These are phyloP conservation scores for Cajanus cajan DNA, from an alignment of 306 rosid genomes.

Conservation along the genomic window DNA sequence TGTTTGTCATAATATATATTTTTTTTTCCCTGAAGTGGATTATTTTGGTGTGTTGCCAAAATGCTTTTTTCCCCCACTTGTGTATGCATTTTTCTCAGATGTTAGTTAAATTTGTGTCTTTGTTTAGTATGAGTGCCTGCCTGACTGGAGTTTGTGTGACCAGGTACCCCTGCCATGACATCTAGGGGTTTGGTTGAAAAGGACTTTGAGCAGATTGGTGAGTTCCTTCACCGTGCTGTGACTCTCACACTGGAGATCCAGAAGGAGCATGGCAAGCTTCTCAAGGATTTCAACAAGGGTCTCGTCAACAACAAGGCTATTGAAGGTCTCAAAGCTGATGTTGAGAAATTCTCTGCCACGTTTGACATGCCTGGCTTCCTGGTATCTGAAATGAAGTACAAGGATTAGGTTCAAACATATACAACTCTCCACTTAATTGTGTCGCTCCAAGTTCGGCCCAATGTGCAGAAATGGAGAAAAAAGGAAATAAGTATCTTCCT, in stretches of 20 bases:
- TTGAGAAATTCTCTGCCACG: slow-evolving; percentile 75
- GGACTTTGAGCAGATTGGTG: slow-evolving; percentile 93
- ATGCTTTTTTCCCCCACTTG: neutral
- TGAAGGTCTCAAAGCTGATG: slow-evolving; percentile 74
- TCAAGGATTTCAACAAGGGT: slow-evolving; percentile 98
- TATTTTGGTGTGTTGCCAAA: neutral
- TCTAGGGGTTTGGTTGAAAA: slow-evolving; percentile 92
- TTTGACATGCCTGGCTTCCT: slow-evolving; percentile 91
- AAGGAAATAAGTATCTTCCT: slow-evolving; percentile 22
- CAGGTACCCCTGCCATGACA: slow-evolving; percentile 97
- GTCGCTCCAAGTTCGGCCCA: neutral
- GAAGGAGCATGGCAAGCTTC: slow-evolving; percentile 82
- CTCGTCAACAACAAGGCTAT: slow-evolving; percentile 80
- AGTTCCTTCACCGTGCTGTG: slow-evolving; percentile 92
- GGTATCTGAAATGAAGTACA: slow-evolving; percentile 80
- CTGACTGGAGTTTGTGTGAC: slow-evolving; percentile 16
- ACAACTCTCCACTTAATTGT: neutral
- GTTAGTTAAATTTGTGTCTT: neutral
- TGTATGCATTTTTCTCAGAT: neutral
- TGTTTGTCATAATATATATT: too few relatives aligned
- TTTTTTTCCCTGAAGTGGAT: neutral
- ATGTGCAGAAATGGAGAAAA: neutral
- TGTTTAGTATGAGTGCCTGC: neutral
- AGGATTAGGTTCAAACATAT: slow-evolving; percentile 53
- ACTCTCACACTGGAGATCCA: slow-evolving; percentile 74